A percentile compares a stretch with the other conserved stretches of the same genome.
Conservation (phyloP, 352 stramenopile species). For the Globisporangium polare region DNA sequence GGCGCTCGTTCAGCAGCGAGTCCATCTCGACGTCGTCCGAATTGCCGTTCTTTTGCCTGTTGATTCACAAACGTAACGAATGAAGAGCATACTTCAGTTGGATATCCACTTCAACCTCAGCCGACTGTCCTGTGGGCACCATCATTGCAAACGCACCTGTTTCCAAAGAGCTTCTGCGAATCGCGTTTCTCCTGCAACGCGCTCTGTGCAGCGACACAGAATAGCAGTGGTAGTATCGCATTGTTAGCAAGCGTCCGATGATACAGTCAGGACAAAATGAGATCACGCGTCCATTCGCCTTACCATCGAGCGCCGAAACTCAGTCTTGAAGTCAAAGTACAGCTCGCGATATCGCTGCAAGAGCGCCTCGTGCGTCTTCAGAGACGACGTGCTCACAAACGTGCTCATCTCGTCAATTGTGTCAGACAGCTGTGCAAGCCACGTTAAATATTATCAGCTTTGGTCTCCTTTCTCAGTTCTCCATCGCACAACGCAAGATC, state of each 20-base stretch:
- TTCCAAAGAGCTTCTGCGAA: constrained; percentile 77
- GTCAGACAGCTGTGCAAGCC: constrained; percentile 55
- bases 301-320: constrained; percentile 91
- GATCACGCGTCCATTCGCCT: not conserved
- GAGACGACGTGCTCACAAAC: constrained; percentile 60
- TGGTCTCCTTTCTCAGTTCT: not conserved
- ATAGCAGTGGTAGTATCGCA: not conserved
- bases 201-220: constrained; percentile 35
- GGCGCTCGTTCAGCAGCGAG: constrained; percentile 74
- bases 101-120: constrained; percentile 2
- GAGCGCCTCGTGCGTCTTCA: constrained; percentile 84
- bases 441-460: not conserved
- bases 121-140: too few relatives aligned
- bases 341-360: constrained; percentile 95
- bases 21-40: constrained; percentile 74
- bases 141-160: constrained; percentile 35
- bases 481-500: not conserved
- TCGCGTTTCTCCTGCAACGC: constrained; percentile 79
- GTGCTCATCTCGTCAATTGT: constrained; percentile 85
- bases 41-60: constrained; percentile 37
- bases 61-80: not conserved
- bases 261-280: not conserved
- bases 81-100: not conserved
- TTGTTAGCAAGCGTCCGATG: not conserved
- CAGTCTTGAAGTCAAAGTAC: constrained; percentile 94